phyloP scores from a whole-genome alignment of 202 grass and related monocot genomes.

The Elaeis oleifera region DNA sequence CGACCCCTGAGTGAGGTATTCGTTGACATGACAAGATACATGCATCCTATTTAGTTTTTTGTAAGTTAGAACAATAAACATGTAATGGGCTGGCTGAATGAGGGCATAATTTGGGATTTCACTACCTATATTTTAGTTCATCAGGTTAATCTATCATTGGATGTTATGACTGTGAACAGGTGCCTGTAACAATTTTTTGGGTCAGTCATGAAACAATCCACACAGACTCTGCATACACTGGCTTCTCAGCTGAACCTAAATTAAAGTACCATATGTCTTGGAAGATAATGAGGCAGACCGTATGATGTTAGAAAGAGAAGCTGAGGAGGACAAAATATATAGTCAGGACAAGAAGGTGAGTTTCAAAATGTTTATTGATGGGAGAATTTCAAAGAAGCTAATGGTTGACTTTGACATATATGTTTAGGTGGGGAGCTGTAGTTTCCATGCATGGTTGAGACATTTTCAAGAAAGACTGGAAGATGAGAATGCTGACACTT shows the following conservation, averaged over 20 bases:
- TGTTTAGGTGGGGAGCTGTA: constrained; percentile 47
- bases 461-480: constrained; percentile 43
- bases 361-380: background rate
- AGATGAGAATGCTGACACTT: constrained; percentile 45
- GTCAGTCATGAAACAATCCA: constrained; percentile 96
- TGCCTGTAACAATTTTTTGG: constrained; percentile 99
- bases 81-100: too few relatives aligned
- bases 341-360: constrained; percentile 40
- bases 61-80: too few relatives aligned
- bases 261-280: constrained; percentile 11
- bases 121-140: too few relatives aligned
- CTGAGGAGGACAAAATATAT: constrained; percentile 29
- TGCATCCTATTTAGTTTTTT: too few relatives aligned
- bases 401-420: constrained; percentile 23
- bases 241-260: constrained; percentile 39
- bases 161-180: constrained; percentile 33
- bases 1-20: constrained; percentile 59
- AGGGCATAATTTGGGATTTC: too few relatives aligned
- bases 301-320: constrained; percentile 36
- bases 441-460: constrained; percentile 48
- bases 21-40: too few relatives aligned
- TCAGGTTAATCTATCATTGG: too few relatives aligned
- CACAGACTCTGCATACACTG: constrained; percentile 66
- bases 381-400: constrained; percentile 17
- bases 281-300: constrained; percentile 27